Conservation (phyloP, 192 early-diverging fungal species). For the Coemansia aciculifera region DNA sequence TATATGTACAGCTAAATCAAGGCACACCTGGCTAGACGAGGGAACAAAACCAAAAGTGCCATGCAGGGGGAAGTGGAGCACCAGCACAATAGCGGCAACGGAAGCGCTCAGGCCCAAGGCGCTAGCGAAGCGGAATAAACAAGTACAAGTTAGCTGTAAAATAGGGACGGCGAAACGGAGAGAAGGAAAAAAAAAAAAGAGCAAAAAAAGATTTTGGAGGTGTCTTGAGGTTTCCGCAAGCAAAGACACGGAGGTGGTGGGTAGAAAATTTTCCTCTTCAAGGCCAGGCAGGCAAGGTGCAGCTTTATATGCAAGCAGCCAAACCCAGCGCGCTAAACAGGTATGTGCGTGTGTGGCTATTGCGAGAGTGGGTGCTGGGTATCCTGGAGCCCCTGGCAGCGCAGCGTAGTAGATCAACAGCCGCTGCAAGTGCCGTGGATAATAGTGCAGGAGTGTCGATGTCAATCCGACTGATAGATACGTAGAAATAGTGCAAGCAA, state of each 20-base stretch:
- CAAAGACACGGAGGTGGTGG: not conserved
- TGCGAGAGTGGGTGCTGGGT: not conserved
- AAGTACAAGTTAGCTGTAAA: not conserved
- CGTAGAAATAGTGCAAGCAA: not conserved
- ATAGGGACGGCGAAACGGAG: not conserved
- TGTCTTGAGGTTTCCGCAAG: not conserved
- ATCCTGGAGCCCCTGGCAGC: conserved; percentile 3
- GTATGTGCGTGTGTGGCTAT: not conserved
- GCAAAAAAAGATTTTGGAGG: not conserved
- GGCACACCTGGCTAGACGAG: not conserved
- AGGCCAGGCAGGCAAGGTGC: not conserved
- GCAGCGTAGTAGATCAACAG: not conserved
- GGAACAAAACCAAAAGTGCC: conserved; percentile 11
- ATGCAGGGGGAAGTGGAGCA: conserved; percentile 3
- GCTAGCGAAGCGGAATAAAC: not conserved
- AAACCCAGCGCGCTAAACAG: not conserved
- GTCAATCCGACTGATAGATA: not conserved
- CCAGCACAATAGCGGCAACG: conserved; percentile 9
- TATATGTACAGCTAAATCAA: conserved; percentile 9
- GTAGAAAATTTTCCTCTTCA: not conserved
- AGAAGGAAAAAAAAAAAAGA: not conserved
- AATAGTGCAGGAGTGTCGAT: conserved; percentile 6
- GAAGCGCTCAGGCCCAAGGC: conserved; percentile 8
- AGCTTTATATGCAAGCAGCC: conserved; percentile 5
- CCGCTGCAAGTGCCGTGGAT: not conserved